Evolutionary conservation across 2,329 filamentous ascomycete species (phyloP), one percentile per base, ranked within the genome.

Genomic region (Hymenoscyphus repandus): DNA sequence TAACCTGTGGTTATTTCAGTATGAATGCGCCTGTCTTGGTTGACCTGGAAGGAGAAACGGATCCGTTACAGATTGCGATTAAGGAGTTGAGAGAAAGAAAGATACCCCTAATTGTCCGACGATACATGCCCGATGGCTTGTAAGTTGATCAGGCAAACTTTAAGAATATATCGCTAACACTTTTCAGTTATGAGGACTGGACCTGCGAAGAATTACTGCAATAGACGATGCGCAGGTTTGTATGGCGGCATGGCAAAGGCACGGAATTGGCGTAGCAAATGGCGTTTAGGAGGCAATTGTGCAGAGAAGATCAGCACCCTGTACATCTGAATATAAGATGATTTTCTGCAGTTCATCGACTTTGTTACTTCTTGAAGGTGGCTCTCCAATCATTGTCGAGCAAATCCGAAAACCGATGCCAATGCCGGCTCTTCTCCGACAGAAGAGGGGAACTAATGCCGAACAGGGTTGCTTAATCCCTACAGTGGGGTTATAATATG

Each of bases 81-180:
- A 97, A 97, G 74, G 93, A 99, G 73, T 76, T 99, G 68, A 83
- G 89, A 58, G 91, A 97, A 75, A 97, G 97, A 81, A 99, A 99
- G 80, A 96, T 99, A 49, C 93, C 93, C 20, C 73, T 99, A 54
- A 93, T 99, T 51, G 88, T 99, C 58, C 83, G 93, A 69, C 83
- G 93, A 66, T 99, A 97, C 73, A 80, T 99, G 68, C 93, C 93
- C 18, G 93, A 99, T 73, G 93, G 93, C 75, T 96, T 82, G 89
- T 95, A 78, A 77, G 88, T 80, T 31, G 12, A 27, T 3, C 18
- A 6, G 22, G 13, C 7, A 32, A 9, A 18, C 9, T 18, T 15
- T n/a, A 9, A 22, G 20, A 40, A 22, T 47, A 30, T 40, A 18
- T 22, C 40, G 12, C 18, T 27, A 48, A 56, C 53, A 17, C 51